Evolutionary conservation across 805 yeast genomes (phyloP), one percentile per base, ranked within the genome.

Genomic region (Saturnispora serradocipensis): DNA sequence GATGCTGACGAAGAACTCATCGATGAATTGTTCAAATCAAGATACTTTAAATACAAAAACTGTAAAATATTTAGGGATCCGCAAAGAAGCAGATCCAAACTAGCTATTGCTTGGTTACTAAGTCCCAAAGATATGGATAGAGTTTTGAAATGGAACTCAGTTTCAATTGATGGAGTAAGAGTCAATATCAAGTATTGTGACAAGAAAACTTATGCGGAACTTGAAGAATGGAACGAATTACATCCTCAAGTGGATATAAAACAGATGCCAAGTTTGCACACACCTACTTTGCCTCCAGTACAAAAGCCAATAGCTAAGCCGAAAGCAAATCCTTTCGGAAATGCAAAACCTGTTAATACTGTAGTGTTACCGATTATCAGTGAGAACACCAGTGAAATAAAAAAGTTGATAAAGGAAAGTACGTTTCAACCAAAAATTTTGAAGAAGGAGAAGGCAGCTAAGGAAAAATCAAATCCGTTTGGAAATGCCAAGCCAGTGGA

Each of bases 401-500:
- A 32, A 24, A 28, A 30, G 22, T 44, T 44, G 22, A 54, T 58
- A 1, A 48, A 52, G 27, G 30, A 28, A 30, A 30, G 36, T 45
- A 32, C 28, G 28, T 27, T 15, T 28, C 22, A 16, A 27, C 45
- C 45, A 45, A 45, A 34, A 13, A 22, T 45, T 10, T 32, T 32
- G 15, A 25, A 45, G 22, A 45, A 22, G 24, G n/a, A 32, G 6
- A 39, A 45, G 3, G 13, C 38, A 24, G 22, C 18, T 30, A 42
- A 43, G 15, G 32, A 20, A n/a, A 39, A 34, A 28, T 22, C 76
- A 0, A 86, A 81, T 62, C 93, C 95, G 5, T 88, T 88, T 70
- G 96, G 96, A 0, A 70, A 77, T 4, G 96, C 96, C 1, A 86
- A 80, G 67, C 96, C 96, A 1, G 91, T 88, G 5, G 96, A 88